phyloP scores from a whole-genome alignment of 163 green algal genomes.

The Volvox carteri region DNA sequence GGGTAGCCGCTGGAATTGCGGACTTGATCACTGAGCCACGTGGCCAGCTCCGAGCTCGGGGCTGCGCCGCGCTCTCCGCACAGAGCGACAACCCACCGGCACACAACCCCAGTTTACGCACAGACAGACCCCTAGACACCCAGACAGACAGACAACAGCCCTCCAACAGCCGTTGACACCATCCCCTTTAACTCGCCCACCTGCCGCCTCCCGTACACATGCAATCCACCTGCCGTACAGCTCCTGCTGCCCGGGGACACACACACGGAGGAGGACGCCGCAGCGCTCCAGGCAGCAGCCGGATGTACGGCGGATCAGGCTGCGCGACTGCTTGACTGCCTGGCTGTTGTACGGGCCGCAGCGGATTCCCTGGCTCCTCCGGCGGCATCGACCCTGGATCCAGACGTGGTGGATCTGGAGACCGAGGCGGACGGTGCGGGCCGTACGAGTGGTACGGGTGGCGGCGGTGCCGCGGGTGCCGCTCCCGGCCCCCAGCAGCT shows the following conservation, averaged over 20 bases:
- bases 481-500: not conserved
- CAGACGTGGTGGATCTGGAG: not conserved
- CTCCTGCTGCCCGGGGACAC: conserved; percentile 8
- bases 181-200: not conserved
- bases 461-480: not conserved
- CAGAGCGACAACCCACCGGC: too few relatives aligned
- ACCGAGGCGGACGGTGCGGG: not conserved
- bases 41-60: not conserved
- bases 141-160: not conserved
- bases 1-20: not conserved
- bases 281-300: not conserved
- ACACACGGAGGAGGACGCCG: not conserved
- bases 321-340: not conserved
- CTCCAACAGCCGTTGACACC: not conserved
- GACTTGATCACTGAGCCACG: not conserved
- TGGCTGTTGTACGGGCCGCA: not conserved
- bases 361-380: not conserved
- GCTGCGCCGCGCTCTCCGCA: too few relatives aligned
- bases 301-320: conserved; percentile 12
- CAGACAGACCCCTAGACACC: too few relatives aligned
- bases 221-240: conserved; percentile 1
- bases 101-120: too few relatives aligned
- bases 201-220: not conserved
- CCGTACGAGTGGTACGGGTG: not conserved
- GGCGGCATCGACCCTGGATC: not conserved